Evolutionary conservation across 1,139 yeast genomes (phyloP).

Genomic region (Yamadazyma triangularis): DNA sequence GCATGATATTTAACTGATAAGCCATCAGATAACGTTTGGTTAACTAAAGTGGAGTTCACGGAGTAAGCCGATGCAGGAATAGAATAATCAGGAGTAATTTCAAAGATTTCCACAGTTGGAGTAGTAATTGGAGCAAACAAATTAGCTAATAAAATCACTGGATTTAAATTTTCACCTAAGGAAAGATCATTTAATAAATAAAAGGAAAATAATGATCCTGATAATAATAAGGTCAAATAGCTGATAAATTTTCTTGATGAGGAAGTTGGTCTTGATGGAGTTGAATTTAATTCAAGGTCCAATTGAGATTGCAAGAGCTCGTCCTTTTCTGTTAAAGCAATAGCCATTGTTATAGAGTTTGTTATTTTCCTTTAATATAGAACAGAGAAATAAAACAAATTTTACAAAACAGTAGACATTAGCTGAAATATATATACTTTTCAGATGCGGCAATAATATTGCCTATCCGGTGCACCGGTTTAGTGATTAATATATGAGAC

Average conservation of each 20-base stretch:
- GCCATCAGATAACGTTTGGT: slow-evolving; percentile 11
- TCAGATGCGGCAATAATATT: no score
- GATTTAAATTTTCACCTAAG: not conserved
- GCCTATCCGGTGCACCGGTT: no score
- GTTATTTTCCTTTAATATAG: no score
- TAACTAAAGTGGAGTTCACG: slow-evolving; percentile 10
- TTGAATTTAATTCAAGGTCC: not conserved
- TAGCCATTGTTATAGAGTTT: no score
- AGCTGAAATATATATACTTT: no score
- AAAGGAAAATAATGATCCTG: not conserved
- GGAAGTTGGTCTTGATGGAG: not conserved
- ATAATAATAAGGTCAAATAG: not conserved
- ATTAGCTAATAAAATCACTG: not conserved
- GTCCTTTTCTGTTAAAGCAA: not conserved
- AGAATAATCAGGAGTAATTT: slow-evolving; percentile 12
- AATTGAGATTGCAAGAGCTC: not conserved
- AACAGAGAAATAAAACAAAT: no score
- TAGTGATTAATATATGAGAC: no score
- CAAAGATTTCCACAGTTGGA: slow-evolving; percentile 14
- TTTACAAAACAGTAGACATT: no score
- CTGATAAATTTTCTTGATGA: not conserved
- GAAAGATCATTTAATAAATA: not conserved
- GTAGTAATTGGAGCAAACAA: not conserved
- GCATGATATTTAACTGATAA: slow-evolving; percentile 11
- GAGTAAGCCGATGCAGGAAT: slow-evolving; percentile 10